A percentile compares a stretch with the other conserved stretches of the same genome.
phyloP scores from a whole-genome alignment of 176 grass and related monocot species.

The Poa annua region DNA sequence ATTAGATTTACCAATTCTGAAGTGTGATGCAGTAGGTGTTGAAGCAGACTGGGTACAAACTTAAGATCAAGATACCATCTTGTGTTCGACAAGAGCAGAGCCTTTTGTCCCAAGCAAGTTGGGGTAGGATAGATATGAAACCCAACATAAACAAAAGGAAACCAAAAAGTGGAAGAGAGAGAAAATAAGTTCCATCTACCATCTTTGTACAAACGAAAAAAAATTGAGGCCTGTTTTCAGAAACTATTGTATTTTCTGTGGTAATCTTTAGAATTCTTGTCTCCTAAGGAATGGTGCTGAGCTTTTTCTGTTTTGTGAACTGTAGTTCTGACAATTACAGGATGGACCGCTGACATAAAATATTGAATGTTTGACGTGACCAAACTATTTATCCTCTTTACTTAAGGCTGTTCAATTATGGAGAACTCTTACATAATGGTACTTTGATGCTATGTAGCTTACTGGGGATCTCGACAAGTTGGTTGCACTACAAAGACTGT shows the following conservation, averaged over 20 bases:
- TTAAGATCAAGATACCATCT: neutral
- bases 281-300: neutral
- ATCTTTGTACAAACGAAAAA: neutral
- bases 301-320: neutral
- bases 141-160: too few species aligned
- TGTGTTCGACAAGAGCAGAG: neutral
- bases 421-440: conserved; percentile 28
- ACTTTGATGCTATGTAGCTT: conserved; percentile 60
- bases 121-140: too few species aligned
- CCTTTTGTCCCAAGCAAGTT: too few species aligned
- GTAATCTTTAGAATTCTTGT: neutral
- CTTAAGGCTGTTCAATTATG: conserved; percentile 13
- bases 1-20: neutral
- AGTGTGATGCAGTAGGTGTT: neutral
- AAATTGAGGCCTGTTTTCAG: neutral
- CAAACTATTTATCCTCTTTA: conserved; percentile 26
- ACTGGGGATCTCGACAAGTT: conserved; percentile 90
- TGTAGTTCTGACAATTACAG: neutral
- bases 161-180: too few species aligned
- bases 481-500: conserved; percentile 89
- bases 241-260: neutral
- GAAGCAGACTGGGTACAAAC: neutral
- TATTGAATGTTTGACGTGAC: neutral
- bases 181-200: too few species aligned
- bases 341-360: neutral